Evolutionary conservation across 1,284 basidiomycete species (phyloP).

Genomic region (Malassezia caprae): DNA sequence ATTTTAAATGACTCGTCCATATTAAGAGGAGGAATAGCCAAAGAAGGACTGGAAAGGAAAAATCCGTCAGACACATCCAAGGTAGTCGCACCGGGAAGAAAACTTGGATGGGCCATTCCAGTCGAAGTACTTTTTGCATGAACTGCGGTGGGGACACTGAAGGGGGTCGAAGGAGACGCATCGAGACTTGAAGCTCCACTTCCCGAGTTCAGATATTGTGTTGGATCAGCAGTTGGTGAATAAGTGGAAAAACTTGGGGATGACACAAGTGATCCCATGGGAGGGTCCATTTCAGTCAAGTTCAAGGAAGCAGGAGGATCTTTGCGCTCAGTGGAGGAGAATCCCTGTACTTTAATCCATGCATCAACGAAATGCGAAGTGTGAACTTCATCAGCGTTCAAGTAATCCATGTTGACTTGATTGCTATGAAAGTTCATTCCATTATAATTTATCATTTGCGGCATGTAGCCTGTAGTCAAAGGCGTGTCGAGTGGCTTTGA

Average conservation of each 20-base stretch:
- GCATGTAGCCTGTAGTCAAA: neutral
- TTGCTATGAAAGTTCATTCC: neutral
- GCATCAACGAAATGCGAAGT: neutral
- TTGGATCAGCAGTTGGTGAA: neutral
- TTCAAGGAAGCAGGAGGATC: slow-evolving; percentile 8
- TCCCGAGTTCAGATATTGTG: neutral
- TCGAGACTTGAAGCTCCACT: neutral
- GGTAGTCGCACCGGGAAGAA: too few relatives aligned
- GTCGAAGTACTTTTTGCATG: neutral
- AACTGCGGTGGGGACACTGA: neutral
- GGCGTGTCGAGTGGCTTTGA: neutral
- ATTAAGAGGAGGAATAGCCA: neutral
- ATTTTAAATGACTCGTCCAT: neutral
- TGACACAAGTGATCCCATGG: neutral
- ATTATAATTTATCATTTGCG: neutral
- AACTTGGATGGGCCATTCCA: neutral
- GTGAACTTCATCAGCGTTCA: neutral
- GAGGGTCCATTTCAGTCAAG: neutral
- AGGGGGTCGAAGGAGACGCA: neutral
- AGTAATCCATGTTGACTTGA: neutral
- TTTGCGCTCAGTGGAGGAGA: slow-evolving; percentile 7
- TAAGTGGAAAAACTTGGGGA: neutral
- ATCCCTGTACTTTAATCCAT: slow-evolving; percentile 14
- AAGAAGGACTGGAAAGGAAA: neutral
- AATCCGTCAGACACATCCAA: neutral